Base-by-base conservation (phyloP, 2,329 filamentous ascomycete species). In the Corniculantispora saksenae region DNA sequence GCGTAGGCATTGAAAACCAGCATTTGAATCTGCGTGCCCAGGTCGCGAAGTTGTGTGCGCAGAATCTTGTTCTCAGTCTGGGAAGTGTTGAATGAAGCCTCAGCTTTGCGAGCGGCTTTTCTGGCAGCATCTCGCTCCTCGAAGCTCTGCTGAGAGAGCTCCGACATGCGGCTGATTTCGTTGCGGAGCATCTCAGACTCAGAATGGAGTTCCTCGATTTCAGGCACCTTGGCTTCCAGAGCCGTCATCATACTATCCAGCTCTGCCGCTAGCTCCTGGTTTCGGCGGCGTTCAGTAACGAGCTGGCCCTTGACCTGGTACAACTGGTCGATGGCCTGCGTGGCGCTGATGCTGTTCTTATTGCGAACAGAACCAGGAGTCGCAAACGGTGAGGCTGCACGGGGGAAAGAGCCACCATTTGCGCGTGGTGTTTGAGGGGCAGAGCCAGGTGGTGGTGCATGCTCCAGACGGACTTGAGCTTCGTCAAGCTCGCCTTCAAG, bases 11-110 rank as follows among this genome's bases (percentile, higher is more conserved):
- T 94, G 77, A 96, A 91, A 5, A 97, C 84, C 7, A 99, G 85
- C 73, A 97, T 89, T 76, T 97, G 96, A 68, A 97, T 87, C 76
- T 99, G 94, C 1, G 91, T 89, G 71, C 93, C 93, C 23, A 97
- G 84, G 76, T 98, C 95, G 40, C 94, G 91, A 10, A 98, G 83
- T 75, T 97, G 93, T 69, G 93, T 91, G 60, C 91, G 90, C 27
- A 97, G 82, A 47, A 97, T 92, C 66, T 91, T 89, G 38, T 86
- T 84, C 77, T 98, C 93, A 1, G 86, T 83, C 67, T 88, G 84
- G 0, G 84, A 81, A 1, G 82, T 86, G 27, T 82, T 84, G 63
- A 93, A 84, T 64, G 92, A 86, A n/a, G 86, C 86, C 74, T 95
- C 89, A 61, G 90, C 90, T 77, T 91, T 94, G 69, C 93, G 87